phyloP scores from a whole-genome alignment of 108 stramenopile species.

The Nitzschia palea region DNA sequence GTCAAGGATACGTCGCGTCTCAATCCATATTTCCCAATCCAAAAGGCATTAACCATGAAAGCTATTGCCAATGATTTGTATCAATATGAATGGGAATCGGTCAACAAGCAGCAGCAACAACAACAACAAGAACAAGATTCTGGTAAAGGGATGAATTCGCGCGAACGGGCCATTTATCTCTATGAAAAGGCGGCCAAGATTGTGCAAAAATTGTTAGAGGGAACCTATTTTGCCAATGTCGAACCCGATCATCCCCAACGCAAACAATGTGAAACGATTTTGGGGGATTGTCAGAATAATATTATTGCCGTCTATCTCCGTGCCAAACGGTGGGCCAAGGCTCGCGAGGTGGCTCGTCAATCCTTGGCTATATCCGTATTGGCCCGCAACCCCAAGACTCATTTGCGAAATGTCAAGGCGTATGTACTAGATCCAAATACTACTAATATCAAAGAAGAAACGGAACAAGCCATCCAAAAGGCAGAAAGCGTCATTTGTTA shows the following conservation, averaged over 20 bases:
- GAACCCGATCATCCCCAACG: constrained; percentile 30
- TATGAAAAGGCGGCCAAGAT: constrained; percentile 18
- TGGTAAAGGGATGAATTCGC: constrained; percentile 3
- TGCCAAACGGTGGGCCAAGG: constrained; percentile 38
- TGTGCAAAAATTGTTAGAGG: constrained; percentile 1
- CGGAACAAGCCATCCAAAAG: constrained; percentile 34
- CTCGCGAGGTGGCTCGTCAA: constrained; percentile 30
- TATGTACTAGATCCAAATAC: constrained; percentile 35
- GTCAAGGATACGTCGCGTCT: constrained; percentile 28
- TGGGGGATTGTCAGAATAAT: constrained; percentile 50
- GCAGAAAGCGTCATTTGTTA: constrained; percentile 32
- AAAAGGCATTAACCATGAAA: constrained; percentile 31
- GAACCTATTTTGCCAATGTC: constrained; percentile 18
- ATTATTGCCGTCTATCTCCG: constrained; percentile 36
- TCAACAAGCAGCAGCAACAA: not conserved
- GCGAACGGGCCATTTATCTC: constrained; percentile 19
- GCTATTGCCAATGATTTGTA: constrained; percentile 47
- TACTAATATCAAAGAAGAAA: constrained; percentile 33
- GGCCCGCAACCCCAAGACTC: constrained; percentile 39
- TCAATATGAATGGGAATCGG: constrained; percentile 12
- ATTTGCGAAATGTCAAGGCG: constrained; percentile 41
- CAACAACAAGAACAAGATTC: not conserved
- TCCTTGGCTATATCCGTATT: constrained; percentile 28
- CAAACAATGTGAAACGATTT: constrained; percentile 18
- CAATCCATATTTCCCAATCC: constrained; percentile 33